Evolutionary conservation across 805 yeast species (phyloP).

Genomic region (Cyberlindnera xylosilytica): DNA sequence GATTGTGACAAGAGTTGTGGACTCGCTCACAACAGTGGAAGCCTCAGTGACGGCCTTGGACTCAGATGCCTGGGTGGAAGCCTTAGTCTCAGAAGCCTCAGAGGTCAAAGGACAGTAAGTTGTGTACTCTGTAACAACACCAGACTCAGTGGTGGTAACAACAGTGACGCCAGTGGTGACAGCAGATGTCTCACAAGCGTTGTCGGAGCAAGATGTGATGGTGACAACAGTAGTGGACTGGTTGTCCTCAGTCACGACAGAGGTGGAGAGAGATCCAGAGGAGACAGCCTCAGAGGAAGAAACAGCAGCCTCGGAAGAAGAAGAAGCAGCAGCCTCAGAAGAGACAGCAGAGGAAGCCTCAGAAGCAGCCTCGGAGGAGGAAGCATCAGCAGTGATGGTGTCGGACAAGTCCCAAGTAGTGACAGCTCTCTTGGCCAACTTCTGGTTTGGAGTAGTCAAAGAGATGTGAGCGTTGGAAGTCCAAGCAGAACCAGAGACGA

Average conservation of each 20-base stretch:
- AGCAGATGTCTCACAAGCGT: constrained; percentile 18
- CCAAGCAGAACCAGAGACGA: constrained; percentile 10
- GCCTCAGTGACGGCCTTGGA: background rate
- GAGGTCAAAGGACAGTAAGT: constrained; percentile 12
- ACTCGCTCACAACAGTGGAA: background rate
- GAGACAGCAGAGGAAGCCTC: background rate
- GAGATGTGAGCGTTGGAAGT: constrained; percentile 6
- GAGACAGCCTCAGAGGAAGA: too few relatives aligned
- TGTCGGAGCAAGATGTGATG: constrained; percentile 17
- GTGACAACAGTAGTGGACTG: constrained; percentile 17
- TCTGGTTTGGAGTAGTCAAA: constrained; percentile 3
- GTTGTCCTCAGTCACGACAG: background rate
- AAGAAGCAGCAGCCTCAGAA: too few relatives aligned
- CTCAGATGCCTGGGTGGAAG: background rate
- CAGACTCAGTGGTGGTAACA: constrained; percentile 34
- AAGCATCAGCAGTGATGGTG: constrained; percentile 3
- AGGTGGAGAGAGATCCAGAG: too few relatives aligned
- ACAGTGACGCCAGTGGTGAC: constrained; percentile 23
- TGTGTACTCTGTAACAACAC: constrained; percentile 26
- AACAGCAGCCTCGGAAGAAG: too few relatives aligned
- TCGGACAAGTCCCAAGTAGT: constrained; percentile 3
- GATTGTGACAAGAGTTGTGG: constrained; percentile 28
- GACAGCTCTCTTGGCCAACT: constrained; percentile 10
- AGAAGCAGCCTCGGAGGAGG: too few relatives aligned
- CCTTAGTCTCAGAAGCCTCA: background rate